phyloP scores from a whole-genome alignment of 352 stramenopile genomes.

The Phytophthora idaei region DNA sequence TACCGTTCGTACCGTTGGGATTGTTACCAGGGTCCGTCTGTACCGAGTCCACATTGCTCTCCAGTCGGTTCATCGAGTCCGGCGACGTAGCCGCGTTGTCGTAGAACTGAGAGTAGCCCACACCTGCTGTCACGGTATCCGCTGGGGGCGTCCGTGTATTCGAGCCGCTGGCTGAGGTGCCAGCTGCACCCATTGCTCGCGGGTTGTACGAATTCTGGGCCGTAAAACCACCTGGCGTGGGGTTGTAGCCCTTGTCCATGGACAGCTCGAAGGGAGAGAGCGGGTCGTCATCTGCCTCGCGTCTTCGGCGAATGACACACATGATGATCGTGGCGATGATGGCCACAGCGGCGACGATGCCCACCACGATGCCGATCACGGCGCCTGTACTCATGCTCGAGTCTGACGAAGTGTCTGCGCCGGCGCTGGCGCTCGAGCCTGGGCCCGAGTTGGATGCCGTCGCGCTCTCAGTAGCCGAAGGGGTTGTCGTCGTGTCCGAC shows the following conservation, averaged over 20 bases:
- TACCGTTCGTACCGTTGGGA: constrained; percentile 40
- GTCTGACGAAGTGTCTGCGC: constrained; percentile 28
- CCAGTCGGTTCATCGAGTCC: constrained; percentile 32
- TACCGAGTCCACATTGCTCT: constrained; percentile 37
- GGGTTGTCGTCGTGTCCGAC: constrained; percentile 27
- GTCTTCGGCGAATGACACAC: constrained; percentile 55
- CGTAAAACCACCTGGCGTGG: constrained; percentile 38
- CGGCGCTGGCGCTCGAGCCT: constrained; percentile 19
- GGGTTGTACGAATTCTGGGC: constrained; percentile 55
- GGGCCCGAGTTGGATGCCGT: constrained; percentile 27
- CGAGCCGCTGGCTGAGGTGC: constrained; percentile 23
- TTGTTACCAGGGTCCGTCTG: constrained; percentile 23
- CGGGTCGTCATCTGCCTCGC: constrained; percentile 72
- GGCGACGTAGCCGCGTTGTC: constrained; percentile 71
- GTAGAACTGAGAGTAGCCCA: constrained; percentile 81
- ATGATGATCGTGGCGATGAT: constrained; percentile 66
- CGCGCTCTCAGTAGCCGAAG: constrained; percentile 23
- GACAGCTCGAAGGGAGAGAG: constrained; percentile 85
- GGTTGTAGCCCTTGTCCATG: constrained; percentile 83
- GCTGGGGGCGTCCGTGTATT: constrained; percentile 46
- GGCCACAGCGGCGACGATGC: constrained; percentile 64
- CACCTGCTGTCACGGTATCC: constrained; percentile 47
- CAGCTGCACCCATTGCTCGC: constrained; percentile 28
- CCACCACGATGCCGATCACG: constrained; percentile 71
- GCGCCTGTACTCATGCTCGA: constrained; percentile 74